phyloP scores from a whole-genome alignment of 495 filamentous ascomycete species.

The Xylaria scruposa region DNA sequence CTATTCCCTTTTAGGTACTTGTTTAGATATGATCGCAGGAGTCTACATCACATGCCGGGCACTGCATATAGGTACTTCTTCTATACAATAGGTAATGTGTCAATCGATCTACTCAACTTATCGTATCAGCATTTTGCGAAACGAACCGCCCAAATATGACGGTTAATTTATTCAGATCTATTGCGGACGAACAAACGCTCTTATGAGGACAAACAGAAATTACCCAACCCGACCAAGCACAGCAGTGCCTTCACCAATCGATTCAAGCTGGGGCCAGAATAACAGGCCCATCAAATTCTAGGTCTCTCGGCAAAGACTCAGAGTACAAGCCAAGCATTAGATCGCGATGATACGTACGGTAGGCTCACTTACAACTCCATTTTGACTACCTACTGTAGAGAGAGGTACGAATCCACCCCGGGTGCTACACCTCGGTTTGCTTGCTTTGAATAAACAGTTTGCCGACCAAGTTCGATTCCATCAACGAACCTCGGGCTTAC shows the following conservation, averaged over 20 bases:
- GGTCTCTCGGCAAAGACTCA: neutral
- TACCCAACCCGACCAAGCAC: neutral
- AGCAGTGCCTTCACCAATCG: neutral
- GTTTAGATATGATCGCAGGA: neutral
- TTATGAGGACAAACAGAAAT: neutral
- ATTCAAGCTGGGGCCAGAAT: neutral
- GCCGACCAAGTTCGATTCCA: neutral
- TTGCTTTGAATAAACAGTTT: constrained; percentile 5
- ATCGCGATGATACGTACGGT: neutral
- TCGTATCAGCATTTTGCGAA: neutral
- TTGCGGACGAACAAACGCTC: neutral
- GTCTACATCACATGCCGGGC: neutral
- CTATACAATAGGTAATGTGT: neutral
- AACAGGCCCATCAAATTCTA: neutral
- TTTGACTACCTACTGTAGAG: neutral
- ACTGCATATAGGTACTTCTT: neutral
- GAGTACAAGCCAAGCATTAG: neutral
- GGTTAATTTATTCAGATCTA: neutral
- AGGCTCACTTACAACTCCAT: too few species aligned
- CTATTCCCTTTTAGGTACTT: neutral
- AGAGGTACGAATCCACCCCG: neutral
- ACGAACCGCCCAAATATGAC: neutral
- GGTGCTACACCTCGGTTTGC: neutral
- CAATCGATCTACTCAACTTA: neutral
- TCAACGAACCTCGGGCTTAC: neutral